Base-by-base conservation (phyloP, 2,329 filamentous ascomycete species). In the Sarocladium oryzae region DNA sequence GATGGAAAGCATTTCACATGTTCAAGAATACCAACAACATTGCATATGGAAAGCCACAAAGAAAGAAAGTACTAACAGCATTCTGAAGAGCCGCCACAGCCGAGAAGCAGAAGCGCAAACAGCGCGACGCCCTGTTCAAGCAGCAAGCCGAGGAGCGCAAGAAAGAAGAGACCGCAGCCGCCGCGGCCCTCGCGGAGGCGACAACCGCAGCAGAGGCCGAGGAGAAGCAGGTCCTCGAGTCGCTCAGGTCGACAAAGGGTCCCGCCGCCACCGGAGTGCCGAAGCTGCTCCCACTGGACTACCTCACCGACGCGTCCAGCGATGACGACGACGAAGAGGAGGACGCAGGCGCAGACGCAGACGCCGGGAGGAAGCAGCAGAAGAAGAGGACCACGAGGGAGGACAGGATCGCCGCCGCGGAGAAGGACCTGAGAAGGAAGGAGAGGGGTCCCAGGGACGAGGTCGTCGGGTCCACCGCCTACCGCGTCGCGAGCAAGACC, bases 301-400 rank as follows among this genome's bases (percentile, higher is more conserved):
- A 79, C 54, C 69, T 83, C 26, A 67, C 67, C 11, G 76, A 80
- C 55, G 78, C 77, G 1, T 74, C 75, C 40, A 69, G 89, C 90
- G 32, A 89, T 90, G 13, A 74, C 73, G 60, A 97, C 86, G 55
- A 97, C 76, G 26, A 92, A 84, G 26, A 74, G 88, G 63, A 49
- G 13, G 46, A 36, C 4, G 30, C 8, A 5, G 20, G 20, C 9
- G 7, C 28, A 30, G 13, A 13, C 7, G 28, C 28, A 7, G 13
- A 7, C 28, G 41, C n/a, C 23, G 30, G 11, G 16, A 6, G 15
- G 20, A 16, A 13, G 5, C 4, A 36, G 46, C 21, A 26, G 28
- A 75, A 71, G 63, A 72, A 68, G 58, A 70, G 73, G 53, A 76
- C 67, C 55, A 32, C 24, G n/a, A 20, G 24, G 28, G n/a, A 48